A percentile compares a stretch with the other conserved stretches of the same genome.
Evolutionary conservation across 106 monocot species (phyloP).

Genomic region (Dioscorea dumetorum): DNA sequence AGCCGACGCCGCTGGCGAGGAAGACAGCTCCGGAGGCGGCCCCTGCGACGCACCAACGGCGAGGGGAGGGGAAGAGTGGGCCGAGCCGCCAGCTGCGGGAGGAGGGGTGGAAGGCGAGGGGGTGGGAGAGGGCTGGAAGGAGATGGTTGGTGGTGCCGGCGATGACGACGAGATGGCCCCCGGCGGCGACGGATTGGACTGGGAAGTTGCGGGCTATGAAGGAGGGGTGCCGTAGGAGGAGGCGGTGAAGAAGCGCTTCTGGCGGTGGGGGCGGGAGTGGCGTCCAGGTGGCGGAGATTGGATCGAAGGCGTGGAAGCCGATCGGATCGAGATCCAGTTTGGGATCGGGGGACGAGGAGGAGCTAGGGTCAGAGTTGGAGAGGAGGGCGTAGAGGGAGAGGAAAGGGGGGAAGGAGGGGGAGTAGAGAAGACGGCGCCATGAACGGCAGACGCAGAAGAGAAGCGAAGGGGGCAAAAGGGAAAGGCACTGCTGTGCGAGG

Average conservation of each 20-base stretch:
- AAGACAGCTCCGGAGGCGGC: slow-evolving; percentile 25
- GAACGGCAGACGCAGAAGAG: slow-evolving; percentile 23
- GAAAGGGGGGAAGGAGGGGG: slow-evolving; percentile 56
- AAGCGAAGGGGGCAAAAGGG: slow-evolving; percentile 16
- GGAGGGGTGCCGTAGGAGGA: slow-evolving; percentile 57
- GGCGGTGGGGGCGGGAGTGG: slow-evolving; percentile 44
- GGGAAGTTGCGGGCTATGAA: slow-evolving; percentile 70
- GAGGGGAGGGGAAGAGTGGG: slow-evolving; percentile 41
- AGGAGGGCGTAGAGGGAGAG: slow-evolving; percentile 72
- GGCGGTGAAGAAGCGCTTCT: slow-evolving; percentile 4
- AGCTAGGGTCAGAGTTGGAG: neutral
- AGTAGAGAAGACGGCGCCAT: slow-evolving; percentile 50
- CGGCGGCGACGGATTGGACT: slow-evolving; percentile 46
- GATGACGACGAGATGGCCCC: slow-evolving; percentile 37
- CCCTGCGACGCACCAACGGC: slow-evolving; percentile 79
- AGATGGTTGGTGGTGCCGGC: slow-evolving; percentile 46
- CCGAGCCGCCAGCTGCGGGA: slow-evolving; percentile 38
- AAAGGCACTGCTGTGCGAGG: slow-evolving; percentile 52
- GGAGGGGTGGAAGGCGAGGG: slow-evolving; percentile 49
- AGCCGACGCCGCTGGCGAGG: slow-evolving; percentile 58
- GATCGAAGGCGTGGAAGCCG: slow-evolving; percentile 42
- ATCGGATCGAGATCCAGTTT: slow-evolving; percentile 7
- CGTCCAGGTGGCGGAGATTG: slow-evolving; percentile 38
- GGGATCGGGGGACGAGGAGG: slow-evolving; percentile 1
- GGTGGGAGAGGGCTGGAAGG: slow-evolving; percentile 49